These are phyloP conservation scores for Boehmeria nivea DNA, from an alignment of 306 rosid species.

Conservation along the genomic window DNA sequence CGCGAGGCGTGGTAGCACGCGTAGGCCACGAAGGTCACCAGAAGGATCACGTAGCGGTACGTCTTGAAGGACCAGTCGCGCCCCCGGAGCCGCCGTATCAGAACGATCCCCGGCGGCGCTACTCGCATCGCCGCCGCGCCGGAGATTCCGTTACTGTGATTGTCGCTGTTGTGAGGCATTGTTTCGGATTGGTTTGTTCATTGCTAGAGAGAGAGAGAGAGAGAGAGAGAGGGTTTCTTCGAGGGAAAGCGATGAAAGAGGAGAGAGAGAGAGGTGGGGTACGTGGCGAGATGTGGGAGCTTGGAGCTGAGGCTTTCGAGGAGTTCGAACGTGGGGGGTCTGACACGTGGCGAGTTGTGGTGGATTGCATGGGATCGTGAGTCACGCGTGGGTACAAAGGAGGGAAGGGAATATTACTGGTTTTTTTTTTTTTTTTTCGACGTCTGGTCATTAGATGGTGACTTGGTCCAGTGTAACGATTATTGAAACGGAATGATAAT, in stretches of 20 bases:
- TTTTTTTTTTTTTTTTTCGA: too few relatives aligned
- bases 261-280: background rate
- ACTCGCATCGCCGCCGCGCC: constrained; percentile 23
- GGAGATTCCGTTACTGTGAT: constrained; percentile 15
- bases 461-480: too few relatives aligned
- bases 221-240: background rate
- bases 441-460: too few relatives aligned
- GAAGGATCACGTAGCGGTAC: constrained; percentile 50
- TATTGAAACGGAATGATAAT: too few relatives aligned
- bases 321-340: background rate
- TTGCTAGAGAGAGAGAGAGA: background rate
- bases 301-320: background rate
- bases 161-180: background rate
- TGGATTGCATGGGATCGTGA: background rate
- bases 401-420: too few relatives aligned
- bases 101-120: constrained; percentile 58
- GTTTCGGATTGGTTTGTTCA: background rate
- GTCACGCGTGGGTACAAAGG: too few relatives aligned
- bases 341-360: background rate
- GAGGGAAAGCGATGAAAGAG: constrained; percentile 33
- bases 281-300: background rate
- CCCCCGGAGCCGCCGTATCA: constrained; percentile 38
- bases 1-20: constrained; percentile 77
- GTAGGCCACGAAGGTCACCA: constrained; percentile 64
- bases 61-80: constrained; percentile 46